Percentiles rank a stretch among this genome's conserved stretches.
phyloP scores from a whole-genome alignment of 1,139 yeast genomes.

The Candida smagusa region DNA sequence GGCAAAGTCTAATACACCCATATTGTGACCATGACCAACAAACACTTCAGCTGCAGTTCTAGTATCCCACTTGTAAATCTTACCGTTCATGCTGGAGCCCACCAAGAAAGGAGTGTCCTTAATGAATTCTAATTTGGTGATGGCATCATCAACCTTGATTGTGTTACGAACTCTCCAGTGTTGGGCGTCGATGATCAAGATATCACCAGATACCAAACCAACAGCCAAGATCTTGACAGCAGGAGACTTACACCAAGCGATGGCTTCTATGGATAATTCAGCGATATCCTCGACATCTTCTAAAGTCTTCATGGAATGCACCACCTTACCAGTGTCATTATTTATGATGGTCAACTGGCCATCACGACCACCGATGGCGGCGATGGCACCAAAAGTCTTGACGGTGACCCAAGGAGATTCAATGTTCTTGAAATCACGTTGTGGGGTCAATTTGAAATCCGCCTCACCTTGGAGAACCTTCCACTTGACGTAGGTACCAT shows the following conservation, averaged over 20 bases:
- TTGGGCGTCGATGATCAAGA: constrained; percentile 74
- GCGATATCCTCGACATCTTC: constrained; percentile 62
- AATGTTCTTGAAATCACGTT: constrained; percentile 62
- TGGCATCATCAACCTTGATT: constrained; percentile 70
- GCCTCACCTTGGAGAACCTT: constrained; percentile 77
- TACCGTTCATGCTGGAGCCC: constrained; percentile 82
- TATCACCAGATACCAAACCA: constrained; percentile 87
- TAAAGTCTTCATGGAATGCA: constrained; percentile 62
- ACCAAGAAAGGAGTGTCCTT: constrained; percentile 54
- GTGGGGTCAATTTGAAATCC: constrained; percentile 60
- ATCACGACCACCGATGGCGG: constrained; percentile 81
- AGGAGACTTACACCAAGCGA: constrained; percentile 71
- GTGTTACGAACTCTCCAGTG: constrained; percentile 84
- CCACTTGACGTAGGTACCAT: constrained; percentile 86
- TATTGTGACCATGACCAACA: constrained; percentile 86
- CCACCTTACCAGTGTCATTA: constrained; percentile 65
- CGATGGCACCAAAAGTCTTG: constrained; percentile 36
- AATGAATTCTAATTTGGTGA: constrained; percentile 75
- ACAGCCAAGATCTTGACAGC: constrained; percentile 64
- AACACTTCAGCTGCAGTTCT: constrained; percentile 76
- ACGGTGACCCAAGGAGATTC: constrained; percentile 88
- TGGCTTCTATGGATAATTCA: constrained; percentile 82
- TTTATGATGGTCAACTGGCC: constrained; percentile 79
- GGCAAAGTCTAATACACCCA: constrained; percentile 87
- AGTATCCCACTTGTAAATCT: constrained; percentile 82